Evolutionary conservation across 495 filamentous ascomycete genomes (phyloP), one percentile per base, ranked within the genome.

Genomic region (Opeltia flavorubescens): DNA sequence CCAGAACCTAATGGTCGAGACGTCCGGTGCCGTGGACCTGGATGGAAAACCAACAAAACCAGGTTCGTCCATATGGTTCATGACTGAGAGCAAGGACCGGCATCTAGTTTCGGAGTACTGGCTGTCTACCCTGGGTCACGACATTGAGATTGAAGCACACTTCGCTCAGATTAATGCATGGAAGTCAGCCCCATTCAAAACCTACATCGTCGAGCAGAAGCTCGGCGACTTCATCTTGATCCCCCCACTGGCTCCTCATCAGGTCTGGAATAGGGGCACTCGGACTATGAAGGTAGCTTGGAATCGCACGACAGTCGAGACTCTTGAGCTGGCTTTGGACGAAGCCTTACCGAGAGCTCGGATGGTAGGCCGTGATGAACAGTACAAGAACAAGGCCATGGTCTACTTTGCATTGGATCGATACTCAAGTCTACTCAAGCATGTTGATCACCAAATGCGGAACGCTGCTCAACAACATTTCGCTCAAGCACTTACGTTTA

Each of bases 381-480:
- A 95, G 59, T 98, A 98, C 69, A 98, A 96, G 60, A 94, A 89
- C 66, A 95, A 95, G 57, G 84, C 89, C 15, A 95, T 96, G 49
- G 72, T 95, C 24, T 94, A 82, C 57, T 91, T 78, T 59, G 81
- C 86, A 0, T 69, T 95, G 8, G 66, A 79, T 1, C 83, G 83
- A 46, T 95, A 95, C 50, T 81, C 78, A 28, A 62, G 64, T 2
- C 64, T 84, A 35, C 71, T 95, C 9, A 55, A 48, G n/a, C 43
- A 60, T 11, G 60, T 62, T 23, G 56, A 62, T 17, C 56, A 66
- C 25, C 63, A 74, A 26, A 71, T 74, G 49, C 61, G 65, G 33
- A 68, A 58, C 5, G 59, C 61, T 15, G 59, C 69, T 20, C 58
- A 62, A 15, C 53, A 55, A 8, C 50, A 62, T 23, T 49, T 51